Evolutionary conservation across 352 stramenopile genomes (phyloP), one percentile per base, ranked within the genome.

Genomic region (Globisporangium splendens): DNA sequence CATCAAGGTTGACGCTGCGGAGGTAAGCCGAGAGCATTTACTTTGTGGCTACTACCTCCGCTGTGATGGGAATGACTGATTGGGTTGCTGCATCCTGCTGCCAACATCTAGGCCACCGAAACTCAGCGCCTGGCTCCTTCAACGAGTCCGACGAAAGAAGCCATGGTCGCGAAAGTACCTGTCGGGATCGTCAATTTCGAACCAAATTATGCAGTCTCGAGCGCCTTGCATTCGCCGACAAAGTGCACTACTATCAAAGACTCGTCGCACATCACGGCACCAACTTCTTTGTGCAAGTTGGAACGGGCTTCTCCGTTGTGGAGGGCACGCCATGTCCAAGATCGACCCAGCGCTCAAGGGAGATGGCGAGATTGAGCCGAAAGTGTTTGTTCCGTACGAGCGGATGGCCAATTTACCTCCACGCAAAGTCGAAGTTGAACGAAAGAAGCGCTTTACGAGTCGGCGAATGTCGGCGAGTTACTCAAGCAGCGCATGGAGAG

Each of bases 321-420:
- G 73, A 13, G 75, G 75, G 13, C 54, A 79, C 17, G 73, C 78
- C 14, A 47, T 83, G n/a, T 35, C 62, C 0, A 54, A 49, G 1
- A 71, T 86, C 8, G 71, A 85, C 44, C 71, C 67, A 4, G 68
- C 73, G 12, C 66, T 79, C 50, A 52, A 65, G 31, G 68, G 78
- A 43, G 74, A 83, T 20, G 79, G 79, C 56, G 68, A 82, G 54
- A 82, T 89, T 15, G 76, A 90, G 22, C 80, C 80, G 5, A 90
- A 90, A 31, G 80, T 90, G 24, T 90, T 88, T 58, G 75, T 90
- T 3, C 79, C 80, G 12, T 83, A 85, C 50, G 70, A 86, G 46
- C 74, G 75, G n/a, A 73, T 72, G 20, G 56, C 70, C n/a, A 46
- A 78, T 54, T 58, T 81, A 17, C 74, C 80, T 4, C 80, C 80